Evolutionary conservation across 768 basidiomycete genomes (phyloP), one percentile per base, ranked within the genome.

Genomic region (Gymnopilus junonius): DNA sequence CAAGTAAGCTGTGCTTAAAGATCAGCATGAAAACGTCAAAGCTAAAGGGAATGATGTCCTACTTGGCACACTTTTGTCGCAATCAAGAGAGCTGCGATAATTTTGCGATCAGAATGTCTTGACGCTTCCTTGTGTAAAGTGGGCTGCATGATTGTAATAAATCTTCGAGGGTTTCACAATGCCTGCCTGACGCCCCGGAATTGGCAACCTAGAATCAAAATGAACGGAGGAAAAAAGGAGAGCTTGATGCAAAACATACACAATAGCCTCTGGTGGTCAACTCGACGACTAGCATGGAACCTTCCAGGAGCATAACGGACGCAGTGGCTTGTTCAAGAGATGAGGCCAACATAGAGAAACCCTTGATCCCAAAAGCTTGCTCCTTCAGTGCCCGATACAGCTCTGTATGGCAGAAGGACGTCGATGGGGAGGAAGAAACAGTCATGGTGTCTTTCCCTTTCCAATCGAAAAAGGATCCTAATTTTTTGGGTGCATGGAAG

Each of bases 121-220:
- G 82, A 61, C 77, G 77, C 65, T 76, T 83, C 63, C 74, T 73
- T 48, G 72, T 72, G 68, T 87, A 91, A 66, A 81, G 72, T n/a
- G 81, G 78, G 71, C 90, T 92, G 56, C 79, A 69, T 15, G 81
- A 77, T 54, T 79, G 78, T 34, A 92, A 78, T 27, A 91, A 77
- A 31, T 77, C 79, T 53, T 91, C 90, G 20, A 91, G 69, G 20
- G 82, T 83, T 73, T 92, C 90, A 60, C 83, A 86, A n/a, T 69
- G 57, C 23, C 64, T 64, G 32, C 35, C 31, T 8, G 59, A n/a
- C 7, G 51, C 27, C 10, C 32, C 45, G 15, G 39, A 32, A 53
- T 55, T 67, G 39, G 57, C 37, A 21, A 68, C 59, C 56, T 67
- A 50, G 12, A 17, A 3, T 15, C 35, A 40, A 54, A 34, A 61